Evolutionary conservation across 2,329 filamentous ascomycete genomes (phyloP).

Genomic region (Cladophialophora immunda): DNA sequence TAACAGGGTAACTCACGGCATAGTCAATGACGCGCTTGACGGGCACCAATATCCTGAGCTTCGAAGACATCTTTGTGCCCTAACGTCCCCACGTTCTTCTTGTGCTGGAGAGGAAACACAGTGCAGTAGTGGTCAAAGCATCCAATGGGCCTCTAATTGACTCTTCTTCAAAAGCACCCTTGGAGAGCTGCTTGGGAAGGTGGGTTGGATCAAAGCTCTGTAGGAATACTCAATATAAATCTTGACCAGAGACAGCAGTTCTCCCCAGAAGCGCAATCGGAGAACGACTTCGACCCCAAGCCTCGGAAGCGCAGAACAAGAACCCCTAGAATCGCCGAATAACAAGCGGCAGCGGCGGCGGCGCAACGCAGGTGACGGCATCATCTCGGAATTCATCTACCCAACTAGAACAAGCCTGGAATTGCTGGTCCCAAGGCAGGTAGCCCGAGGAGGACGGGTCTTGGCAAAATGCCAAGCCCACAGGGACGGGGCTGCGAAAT

Average conservation of each 20-base stretch:
- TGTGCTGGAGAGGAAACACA: conserved; percentile 5
- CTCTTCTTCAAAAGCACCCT: not conserved
- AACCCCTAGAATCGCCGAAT: conserved; percentile 6
- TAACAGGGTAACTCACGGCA: conserved; percentile 69
- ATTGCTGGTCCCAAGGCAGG: not conserved
- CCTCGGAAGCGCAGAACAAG: conserved; percentile 9
- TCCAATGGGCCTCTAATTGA: not conserved
- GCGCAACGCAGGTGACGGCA: conserved; percentile 13
- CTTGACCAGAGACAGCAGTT: not conserved
- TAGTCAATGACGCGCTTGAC: conserved; percentile 88
- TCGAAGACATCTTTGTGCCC: conserved; percentile 51
- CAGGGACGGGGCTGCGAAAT: conserved; percentile 10
- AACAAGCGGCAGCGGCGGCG: conserved; percentile 8
- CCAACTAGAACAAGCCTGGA: not conserved
- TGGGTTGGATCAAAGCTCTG: not conserved
- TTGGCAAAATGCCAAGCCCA: conserved; percentile 31
- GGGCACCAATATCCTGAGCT: conserved; percentile 78
- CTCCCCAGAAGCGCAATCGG: conserved; percentile 18
- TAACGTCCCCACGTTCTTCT: not conserved
- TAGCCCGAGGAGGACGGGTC: not conserved
- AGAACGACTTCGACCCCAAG: conserved; percentile 10
- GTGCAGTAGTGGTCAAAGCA: conserved; percentile 4
- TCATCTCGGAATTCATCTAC: conserved; percentile 11
- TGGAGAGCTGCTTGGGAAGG: not conserved
- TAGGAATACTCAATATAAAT: not conserved